Base-by-base conservation (phyloP, 805 yeast genomes). In the Lipomyces sp. region DNA sequence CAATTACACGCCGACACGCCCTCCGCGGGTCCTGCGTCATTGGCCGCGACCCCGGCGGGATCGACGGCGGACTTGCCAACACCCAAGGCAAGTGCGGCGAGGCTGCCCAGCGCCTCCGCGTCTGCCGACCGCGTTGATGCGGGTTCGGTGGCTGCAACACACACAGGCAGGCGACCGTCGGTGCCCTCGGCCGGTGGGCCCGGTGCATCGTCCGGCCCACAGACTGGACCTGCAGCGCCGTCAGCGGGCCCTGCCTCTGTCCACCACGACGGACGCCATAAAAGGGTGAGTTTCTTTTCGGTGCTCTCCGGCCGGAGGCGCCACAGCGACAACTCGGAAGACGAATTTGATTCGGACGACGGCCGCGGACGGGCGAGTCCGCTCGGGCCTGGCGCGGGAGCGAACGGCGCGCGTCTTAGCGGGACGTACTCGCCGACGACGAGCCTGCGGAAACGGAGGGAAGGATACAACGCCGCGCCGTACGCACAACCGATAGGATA, bases 391-490 rank as follows among this genome's bases (percentile, higher is more conserved):
- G 42, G 34, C n/a, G 13, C 16, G 4, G 10, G 29, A 7, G 10
- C 10, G 10, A 26, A 26, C 29, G 29, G 29, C 29, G n/a, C n/a
- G n/a, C n/a, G n/a, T n/a, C n/a, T n/a, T n/a, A n/a, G n/a, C n/a
- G n/a, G n/a, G n/a, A n/a, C n/a, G n/a, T n/a, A n/a, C n/a, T n/a
- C n/a, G n/a, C 2, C 43, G 33, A 21, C 36, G 38, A 3, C 23
- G 37, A 2, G 22, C 13, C 1, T 22, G 38, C 14, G 36, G 39
- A 32, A 35, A 31, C 14, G 63, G 23, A 45, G 61, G 26, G 67
- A 67, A 47, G 68, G 68, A 18, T 61, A 63, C 63, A 54, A 63
- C 29, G 63, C 67, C 22, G 58, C 60, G 21, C 65, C 65, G 10
- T 52, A 63, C 41, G 28, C 49, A 5, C 45, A 50, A 4, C 45